Evolutionary conservation across 148 eudicot species (phyloP).

Genomic region (Rhododendron vialii): DNA sequence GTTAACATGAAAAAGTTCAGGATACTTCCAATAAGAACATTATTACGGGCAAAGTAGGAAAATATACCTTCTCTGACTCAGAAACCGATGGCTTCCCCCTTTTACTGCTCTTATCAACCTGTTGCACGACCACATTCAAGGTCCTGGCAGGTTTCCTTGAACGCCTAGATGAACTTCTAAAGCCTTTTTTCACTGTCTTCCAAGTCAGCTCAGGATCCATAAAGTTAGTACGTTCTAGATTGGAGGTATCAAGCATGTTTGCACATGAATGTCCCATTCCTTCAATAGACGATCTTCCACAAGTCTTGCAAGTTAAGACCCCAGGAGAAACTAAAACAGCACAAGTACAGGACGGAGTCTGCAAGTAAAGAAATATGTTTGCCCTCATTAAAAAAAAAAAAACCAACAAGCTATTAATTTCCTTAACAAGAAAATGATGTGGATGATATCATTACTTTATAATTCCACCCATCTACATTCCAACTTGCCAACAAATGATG

Average conservation of each 20-base stretch:
- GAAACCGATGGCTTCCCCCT: slow-evolving; percentile 29
- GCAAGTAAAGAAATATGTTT: background rate
- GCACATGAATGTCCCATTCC: slow-evolving; percentile 29
- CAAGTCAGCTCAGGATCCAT: slow-evolving; percentile 45
- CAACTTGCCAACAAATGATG: background rate
- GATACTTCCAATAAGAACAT: background rate
- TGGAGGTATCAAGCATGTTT: slow-evolving; percentile 40
- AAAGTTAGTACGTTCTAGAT: slow-evolving; percentile 34
- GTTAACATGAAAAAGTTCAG: slow-evolving; percentile 3
- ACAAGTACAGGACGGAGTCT: slow-evolving; percentile 19
- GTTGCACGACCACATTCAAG: slow-evolving; percentile 22
- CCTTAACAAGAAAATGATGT: background rate
- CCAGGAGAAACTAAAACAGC: slow-evolving; percentile 6
- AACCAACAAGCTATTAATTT: background rate
- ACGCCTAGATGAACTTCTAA: slow-evolving; percentile 41
- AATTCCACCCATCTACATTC: background rate
- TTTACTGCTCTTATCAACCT: slow-evolving; percentile 24
- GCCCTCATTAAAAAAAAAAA: background rate
- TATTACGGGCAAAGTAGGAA: background rate
- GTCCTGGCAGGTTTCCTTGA: slow-evolving; percentile 34
- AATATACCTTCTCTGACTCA: slow-evolving; percentile 55
- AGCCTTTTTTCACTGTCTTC: slow-evolving; percentile 48
- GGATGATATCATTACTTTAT: background rate
- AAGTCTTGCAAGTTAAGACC: slow-evolving; percentile 10
- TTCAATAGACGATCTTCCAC: slow-evolving; percentile 26